Evolutionary conservation across 352 stramenopile genomes (phyloP), one percentile per base, ranked within the genome.

Genomic region (Phytophthora cajani): DNA sequence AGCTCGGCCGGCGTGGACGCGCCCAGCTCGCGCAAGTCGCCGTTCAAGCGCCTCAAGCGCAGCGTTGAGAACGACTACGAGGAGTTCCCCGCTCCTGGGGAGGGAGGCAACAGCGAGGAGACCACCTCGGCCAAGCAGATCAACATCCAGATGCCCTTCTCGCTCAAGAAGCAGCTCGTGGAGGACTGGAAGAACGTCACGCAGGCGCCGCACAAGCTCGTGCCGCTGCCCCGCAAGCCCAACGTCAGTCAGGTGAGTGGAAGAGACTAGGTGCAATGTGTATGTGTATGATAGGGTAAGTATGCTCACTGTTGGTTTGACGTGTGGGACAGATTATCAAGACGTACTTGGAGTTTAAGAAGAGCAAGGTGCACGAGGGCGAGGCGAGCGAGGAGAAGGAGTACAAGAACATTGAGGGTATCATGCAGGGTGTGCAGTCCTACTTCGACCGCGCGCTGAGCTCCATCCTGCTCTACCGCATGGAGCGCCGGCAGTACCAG

Each of bases 81-180:
- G 36, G 83, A 94, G 54, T 67, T 87, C 46, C 62, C 75, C 5
- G 57, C 72, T 7, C 67, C 61, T 1, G 59, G 49, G 6, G 65
- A 74, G 19, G 63, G 30, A 16, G 42, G 21, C 32, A 38, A 38
- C 9, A 38, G 32, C 32, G 32, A 38, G 7, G 32, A 38, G 32
- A 38, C 32, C 32, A 38, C 32, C 8, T 49, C 50, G 8, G 50
- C 62, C 51, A 88, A 90, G 49, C 83, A 87, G 52, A 67, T 94
- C 25, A 80, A 78, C 44, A 81, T 96, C 54, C 82, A 93, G 50
- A 96, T 97, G 82, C 91, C 91, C 5, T 97, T 97, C 67, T 92
- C 89, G 51, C 85, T 97, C 61, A 97, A 97, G 84, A 97, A 97
- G 67, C 89, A 97, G 65, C 85, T 97, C 51, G 89, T 97, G 7